A percentile compares a stretch with the other conserved stretches of the same genome.
phyloP scores from a whole-genome alignment of 2,329 filamentous ascomycete species.

The Scleromitrula shiraiana region DNA sequence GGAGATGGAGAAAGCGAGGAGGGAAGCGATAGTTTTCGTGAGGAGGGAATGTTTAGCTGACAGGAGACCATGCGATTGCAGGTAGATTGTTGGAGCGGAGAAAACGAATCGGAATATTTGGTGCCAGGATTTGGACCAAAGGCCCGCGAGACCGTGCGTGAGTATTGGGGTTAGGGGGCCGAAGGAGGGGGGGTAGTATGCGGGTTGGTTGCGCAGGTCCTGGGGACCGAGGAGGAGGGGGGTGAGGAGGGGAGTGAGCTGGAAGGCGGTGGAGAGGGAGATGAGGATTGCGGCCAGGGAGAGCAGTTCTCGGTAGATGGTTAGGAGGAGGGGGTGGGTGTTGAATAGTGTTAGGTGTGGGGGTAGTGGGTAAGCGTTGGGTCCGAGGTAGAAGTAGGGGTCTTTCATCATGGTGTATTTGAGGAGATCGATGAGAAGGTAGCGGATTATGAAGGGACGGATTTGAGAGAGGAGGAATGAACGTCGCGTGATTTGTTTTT shows the following conservation, averaged over 20 bases:
- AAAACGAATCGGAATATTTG: constrained; percentile 77
- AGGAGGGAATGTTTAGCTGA: constrained; percentile 26
- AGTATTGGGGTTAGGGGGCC: constrained; percentile 47
- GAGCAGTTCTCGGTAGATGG: constrained; percentile 48
- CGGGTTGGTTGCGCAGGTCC: constrained; percentile 47
- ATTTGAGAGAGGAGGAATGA: constrained; percentile 41
- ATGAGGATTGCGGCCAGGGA: constrained; percentile 48
- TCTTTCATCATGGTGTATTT: constrained; percentile 66
- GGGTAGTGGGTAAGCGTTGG: constrained; percentile 37
- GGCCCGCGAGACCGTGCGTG: constrained; percentile 61
- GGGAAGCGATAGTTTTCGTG: constrained; percentile 30
- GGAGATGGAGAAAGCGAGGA: constrained; percentile 56
- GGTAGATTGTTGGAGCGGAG: constrained; percentile 46
- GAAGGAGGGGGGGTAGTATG: constrained; percentile 54
- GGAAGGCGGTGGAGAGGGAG: constrained; percentile 54
- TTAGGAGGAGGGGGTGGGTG: constrained; percentile 40
- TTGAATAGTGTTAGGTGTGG: constrained; percentile 35
- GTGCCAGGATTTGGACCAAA: constrained; percentile 88
- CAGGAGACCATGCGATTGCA: constrained; percentile 37
- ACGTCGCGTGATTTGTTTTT: constrained; percentile 34
- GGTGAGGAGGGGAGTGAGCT: constrained; percentile 48
- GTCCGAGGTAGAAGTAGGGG: constrained; percentile 62
- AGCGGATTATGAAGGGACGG: constrained; percentile 44
- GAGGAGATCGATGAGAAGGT: constrained; percentile 61
- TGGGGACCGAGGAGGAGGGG: constrained; percentile 42